Evolutionary conservation across 1,284 basidiomycete species (phyloP), one percentile per base, ranked within the genome.

Genomic region (Apiotrichum siamense): DNA sequence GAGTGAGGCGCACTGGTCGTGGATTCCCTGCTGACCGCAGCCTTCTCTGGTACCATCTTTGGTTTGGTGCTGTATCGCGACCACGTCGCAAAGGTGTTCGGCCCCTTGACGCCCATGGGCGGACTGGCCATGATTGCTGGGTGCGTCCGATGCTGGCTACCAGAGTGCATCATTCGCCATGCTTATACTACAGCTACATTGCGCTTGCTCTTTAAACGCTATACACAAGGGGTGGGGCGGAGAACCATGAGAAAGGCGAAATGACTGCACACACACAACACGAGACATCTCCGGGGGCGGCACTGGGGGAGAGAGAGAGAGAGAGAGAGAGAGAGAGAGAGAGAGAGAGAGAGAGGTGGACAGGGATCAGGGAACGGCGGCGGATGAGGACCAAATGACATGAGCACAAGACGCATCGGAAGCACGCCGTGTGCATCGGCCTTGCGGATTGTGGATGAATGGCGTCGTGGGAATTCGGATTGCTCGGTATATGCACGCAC

Each of bases 31-130:
- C 26, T 25, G 17, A 24, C 33, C 1, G 24, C 44, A 45, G 48
- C 86, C 5, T 90, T 91, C 70, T 87, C 85, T 17, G 82, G 83
- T 1, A 83, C 80, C 52, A 86, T 90, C 61, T 79, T 84, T 63
- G 75, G 76, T 0, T 74, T 88, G 36, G 80, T 86, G 18, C 67
- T 86, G 37, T 77, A 78, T 51, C 73, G 77, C 12, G 82, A 83
- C 42, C 67, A 74, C 76, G 82, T 83, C 60, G 65, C 75, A 57
- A 82, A 74, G 62, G 77, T 81, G 52, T 64, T 88, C 39, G 87
- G 86, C 0, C 86, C 86, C 3, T 69, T 87, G 40, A 89, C 87
- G 13, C 88, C 87, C 0, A 58, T 89, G 18, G 87, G 87, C 3
- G 87, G 84, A 3, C 55, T 80, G 23, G 59, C 81, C 3, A 85